Evolutionary conservation across 2,329 filamentous ascomycete genomes (phyloP).

Genomic region (Monilinia polystroma): DNA sequence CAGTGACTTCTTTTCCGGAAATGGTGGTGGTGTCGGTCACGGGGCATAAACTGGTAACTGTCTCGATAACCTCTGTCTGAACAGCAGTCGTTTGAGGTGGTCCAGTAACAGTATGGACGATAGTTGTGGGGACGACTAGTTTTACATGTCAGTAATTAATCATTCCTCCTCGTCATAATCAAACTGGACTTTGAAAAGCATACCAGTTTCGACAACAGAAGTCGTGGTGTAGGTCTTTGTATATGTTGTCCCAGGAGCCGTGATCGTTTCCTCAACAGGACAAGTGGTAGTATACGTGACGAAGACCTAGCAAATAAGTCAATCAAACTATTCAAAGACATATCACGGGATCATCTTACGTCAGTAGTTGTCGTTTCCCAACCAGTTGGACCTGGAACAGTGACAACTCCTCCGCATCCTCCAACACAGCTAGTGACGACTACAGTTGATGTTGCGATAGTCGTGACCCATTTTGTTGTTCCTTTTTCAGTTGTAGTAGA

Average conservation of each 20-base stretch:
- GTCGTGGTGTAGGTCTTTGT: conserved; percentile 47
- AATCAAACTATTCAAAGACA: neutral
- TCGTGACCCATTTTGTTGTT: conserved; percentile 10
- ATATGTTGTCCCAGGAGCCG: conserved; percentile 41
- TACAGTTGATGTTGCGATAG: conserved; percentile 14
- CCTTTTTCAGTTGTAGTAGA: conserved; percentile 14
- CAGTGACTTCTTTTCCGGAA: conserved; percentile 14
- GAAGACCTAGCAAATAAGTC: conserved; percentile 12
- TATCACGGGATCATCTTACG: neutral
- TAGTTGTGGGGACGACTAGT: conserved; percentile 27
- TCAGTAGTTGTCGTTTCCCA: conserved; percentile 22
- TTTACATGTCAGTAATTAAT: conserved; percentile 1
- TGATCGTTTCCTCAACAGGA: conserved; percentile 1
- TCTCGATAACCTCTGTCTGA: conserved; percentile 3
- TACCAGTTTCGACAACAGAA: conserved; percentile 41
- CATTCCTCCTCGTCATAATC: neutral
- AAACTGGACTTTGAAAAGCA: neutral
- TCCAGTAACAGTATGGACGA: conserved; percentile 21
- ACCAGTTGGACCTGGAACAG: conserved; percentile 22
- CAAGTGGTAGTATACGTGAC: conserved; percentile 24
- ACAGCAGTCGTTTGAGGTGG: neutral
- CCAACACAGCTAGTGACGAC: conserved; percentile 20
- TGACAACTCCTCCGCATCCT: conserved; percentile 20
- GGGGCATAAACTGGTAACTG: conserved; percentile 40
- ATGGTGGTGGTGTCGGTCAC: conserved; percentile 27